Conservation (phyloP, 1,284 basidiomycete species). For the Pseudozyma pruni region DNA sequence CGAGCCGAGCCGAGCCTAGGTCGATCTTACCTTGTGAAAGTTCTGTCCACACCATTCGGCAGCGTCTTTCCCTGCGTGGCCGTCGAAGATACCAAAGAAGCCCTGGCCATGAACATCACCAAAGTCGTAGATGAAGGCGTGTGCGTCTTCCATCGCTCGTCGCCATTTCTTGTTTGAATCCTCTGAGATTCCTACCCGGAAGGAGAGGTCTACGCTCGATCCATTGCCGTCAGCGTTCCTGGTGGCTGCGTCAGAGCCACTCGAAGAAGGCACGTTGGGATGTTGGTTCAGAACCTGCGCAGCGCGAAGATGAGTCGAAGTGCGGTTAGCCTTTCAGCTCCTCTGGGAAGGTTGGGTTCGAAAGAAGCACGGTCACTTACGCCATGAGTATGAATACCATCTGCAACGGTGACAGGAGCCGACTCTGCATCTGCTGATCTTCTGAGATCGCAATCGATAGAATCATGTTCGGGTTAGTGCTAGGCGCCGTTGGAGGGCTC, state of each 20-base stretch:
- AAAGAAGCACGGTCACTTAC: constrained; percentile 12
- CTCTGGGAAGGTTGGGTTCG: background rate
- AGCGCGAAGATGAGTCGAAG: background rate
- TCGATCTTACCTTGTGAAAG: constrained; percentile 82
- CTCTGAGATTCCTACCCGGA: constrained; percentile 85
- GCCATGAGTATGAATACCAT: constrained; percentile 30
- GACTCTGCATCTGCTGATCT: constrained; percentile 40
- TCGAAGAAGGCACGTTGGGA: constrained; percentile 13
- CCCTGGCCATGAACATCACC: constrained; percentile 90
- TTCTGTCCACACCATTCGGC: constrained; percentile 98
- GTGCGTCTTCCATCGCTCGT: constrained; percentile 96
- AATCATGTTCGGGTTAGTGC: background rate
- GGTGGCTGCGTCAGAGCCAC: constrained; percentile 1
- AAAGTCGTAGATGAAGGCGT: constrained; percentile 94
- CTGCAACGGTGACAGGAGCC: constrained; percentile 27
- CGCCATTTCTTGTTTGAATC: constrained; percentile 84
- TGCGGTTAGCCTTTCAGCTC: background rate
- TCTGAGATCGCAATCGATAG: background rate
- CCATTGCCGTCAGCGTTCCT: constrained; percentile 4
- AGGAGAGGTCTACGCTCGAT: constrained; percentile 56
- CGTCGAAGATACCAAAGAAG: constrained; percentile 98
- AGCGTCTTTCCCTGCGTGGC: constrained; percentile 97
- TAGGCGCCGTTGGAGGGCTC: background rate
- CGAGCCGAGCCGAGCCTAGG: too few relatives aligned
- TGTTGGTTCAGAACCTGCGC: constrained; percentile 44